A percentile compares a stretch with the other conserved stretches of the same genome.
Evolutionary conservation across 139 green algal species (phyloP).

Genomic region (Astrephomene gubernaculifera): DNA sequence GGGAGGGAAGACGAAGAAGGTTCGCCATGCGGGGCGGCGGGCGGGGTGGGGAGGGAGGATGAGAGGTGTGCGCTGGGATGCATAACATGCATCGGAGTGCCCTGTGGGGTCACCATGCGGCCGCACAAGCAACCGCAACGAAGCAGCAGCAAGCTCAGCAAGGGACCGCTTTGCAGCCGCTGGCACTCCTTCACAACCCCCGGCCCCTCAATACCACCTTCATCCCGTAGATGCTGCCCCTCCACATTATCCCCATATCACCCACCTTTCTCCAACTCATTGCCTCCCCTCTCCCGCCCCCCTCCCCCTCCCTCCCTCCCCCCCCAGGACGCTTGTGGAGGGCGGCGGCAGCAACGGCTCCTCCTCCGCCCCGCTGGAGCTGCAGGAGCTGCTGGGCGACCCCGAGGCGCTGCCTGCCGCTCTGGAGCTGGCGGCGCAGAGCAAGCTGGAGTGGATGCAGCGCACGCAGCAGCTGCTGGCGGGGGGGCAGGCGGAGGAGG

Average conservation of each 20-base stretch:
- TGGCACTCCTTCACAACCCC: no score
- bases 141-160: no score
- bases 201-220: no score
- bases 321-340: constrained; percentile 21
- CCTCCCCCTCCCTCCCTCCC: not conserved
- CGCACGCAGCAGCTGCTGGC: constrained; percentile 44
- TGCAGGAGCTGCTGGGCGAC: constrained; percentile 39
- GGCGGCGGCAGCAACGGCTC: not conserved
- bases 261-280: not conserved
- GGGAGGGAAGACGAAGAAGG: not conserved
- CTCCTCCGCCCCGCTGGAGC: constrained; percentile 17
- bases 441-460: constrained; percentile 61
- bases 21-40: not conserved
- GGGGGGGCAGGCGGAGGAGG: constrained; percentile 29
- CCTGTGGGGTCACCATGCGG: no score
- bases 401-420: constrained; percentile 37
- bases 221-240: no score
- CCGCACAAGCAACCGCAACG: no score
- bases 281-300: not conserved
- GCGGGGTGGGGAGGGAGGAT: no score
- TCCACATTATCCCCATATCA: no score
- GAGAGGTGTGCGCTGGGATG: no score
- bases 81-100: no score
- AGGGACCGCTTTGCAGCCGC: no score
- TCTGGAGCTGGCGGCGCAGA: constrained; percentile 43